Conservation (phyloP, 306 rosid species). For the Vigna hirtella region DNA sequence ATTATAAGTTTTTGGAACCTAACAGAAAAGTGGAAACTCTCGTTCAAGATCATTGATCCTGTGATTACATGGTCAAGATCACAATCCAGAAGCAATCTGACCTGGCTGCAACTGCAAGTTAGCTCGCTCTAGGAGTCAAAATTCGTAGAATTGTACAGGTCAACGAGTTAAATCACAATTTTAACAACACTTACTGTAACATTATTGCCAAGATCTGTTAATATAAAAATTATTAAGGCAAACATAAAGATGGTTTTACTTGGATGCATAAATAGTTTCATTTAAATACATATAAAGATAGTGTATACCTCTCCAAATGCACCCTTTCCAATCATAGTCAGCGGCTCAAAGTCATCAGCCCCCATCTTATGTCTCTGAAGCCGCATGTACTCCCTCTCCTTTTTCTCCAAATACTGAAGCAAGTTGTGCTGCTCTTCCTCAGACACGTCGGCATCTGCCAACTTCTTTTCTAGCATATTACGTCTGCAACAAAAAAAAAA, state of each 20-base stretch:
- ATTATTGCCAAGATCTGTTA: constrained; percentile 29
- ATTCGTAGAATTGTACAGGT: background rate
- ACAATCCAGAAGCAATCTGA: background rate
- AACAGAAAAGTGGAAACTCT: background rate
- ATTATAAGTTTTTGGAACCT: background rate
- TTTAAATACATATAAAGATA: constrained; percentile 29
- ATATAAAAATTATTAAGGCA: constrained; percentile 7
- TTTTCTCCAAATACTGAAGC: constrained; percentile 74
- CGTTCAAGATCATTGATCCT: background rate
- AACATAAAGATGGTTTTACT: constrained; percentile 3
- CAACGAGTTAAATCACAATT: background rate
- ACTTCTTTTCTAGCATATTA: constrained; percentile 73
- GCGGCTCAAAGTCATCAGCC: constrained; percentile 82
- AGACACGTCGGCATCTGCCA: constrained; percentile 93
- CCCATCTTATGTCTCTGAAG: constrained; percentile 90
- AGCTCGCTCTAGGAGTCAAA: background rate
- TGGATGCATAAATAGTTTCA: constrained; percentile 4
- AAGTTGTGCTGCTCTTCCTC: constrained; percentile 83
- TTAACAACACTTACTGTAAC: background rate
- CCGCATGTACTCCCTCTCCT: constrained; percentile 93
- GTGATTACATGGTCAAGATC: background rate
- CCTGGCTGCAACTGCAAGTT: background rate
- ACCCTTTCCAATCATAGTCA: constrained; percentile 91
- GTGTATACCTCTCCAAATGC: constrained; percentile 90
- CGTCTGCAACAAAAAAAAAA: constrained; percentile 57